phyloP scores from a whole-genome alignment of 495 filamentous ascomycete genomes.

The Penicillium crystallinum region DNA sequence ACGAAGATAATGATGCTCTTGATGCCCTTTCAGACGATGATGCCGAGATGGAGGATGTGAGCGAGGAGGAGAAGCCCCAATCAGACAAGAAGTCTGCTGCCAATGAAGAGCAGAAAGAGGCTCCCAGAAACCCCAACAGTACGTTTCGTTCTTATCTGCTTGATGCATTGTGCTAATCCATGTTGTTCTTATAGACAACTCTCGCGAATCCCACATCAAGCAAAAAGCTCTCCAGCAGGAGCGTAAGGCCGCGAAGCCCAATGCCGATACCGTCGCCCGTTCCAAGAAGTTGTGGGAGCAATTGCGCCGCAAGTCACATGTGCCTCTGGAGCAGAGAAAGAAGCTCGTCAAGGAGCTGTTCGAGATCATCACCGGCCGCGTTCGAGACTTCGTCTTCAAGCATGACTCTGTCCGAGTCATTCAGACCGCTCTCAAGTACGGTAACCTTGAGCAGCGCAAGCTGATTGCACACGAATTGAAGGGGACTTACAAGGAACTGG shows the following conservation, averaged over 20 bases:
- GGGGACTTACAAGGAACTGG: conserved; percentile 76
- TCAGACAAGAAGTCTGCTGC: conserved; percentile 6
- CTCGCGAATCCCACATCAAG: conserved; percentile 83
- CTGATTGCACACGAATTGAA: conserved; percentile 83
- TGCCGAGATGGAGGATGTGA: conserved; percentile 34
- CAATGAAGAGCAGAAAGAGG: conserved; percentile 8
- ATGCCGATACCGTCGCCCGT: conserved; percentile 80
- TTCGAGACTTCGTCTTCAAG: conserved; percentile 96
- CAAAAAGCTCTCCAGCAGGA: conserved; percentile 85
- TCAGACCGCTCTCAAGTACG: conserved; percentile 95
- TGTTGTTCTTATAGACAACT: conserved; percentile 31
- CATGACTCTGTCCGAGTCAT: conserved; percentile 94
- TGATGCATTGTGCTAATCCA: conserved; percentile 6
- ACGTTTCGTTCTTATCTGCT: conserved; percentile 12
- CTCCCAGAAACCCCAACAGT: conserved; percentile 26
- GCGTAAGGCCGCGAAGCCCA: conserved; percentile 86
- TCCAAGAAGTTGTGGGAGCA: conserved; percentile 97
- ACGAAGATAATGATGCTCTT: conserved; percentile 28
- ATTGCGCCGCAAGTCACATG: conserved; percentile 84
- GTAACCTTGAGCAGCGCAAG: conserved; percentile 73
- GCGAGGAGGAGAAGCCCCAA: conserved; percentile 23
- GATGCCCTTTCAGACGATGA: conserved; percentile 28
- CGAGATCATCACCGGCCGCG: conserved; percentile 78
- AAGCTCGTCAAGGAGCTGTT: conserved; percentile 83
- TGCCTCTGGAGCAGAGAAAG: conserved; percentile 78